These are phyloP conservation scores for Diatrype stigma DNA, from an alignment of 2,329 filamentous ascomycete species.

Conservation along the genomic window DNA sequence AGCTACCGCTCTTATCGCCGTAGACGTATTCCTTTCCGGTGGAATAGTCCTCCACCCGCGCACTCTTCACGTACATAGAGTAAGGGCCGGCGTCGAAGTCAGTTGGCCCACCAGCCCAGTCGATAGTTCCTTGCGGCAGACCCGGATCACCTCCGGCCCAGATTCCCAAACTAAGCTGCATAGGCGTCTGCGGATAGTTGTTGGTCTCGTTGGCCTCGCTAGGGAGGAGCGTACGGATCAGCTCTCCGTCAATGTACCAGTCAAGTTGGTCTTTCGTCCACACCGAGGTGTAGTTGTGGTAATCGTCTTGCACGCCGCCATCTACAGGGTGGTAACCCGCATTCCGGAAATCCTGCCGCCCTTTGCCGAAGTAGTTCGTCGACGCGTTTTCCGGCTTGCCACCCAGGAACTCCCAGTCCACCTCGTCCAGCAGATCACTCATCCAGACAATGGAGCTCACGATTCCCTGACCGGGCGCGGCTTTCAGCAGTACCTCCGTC, in stretches of 20 bases:
- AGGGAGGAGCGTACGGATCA: constrained; percentile 60
- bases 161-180: constrained; percentile 64
- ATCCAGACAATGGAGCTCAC: constrained; percentile 80
- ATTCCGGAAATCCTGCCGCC: constrained; percentile 58
- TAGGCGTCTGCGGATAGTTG: constrained; percentile 73
- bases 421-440: constrained; percentile 80
- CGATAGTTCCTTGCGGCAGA: constrained; percentile 52
- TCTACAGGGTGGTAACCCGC: constrained; percentile 55
- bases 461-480: constrained; percentile 69
- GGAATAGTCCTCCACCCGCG: constrained; percentile 52
- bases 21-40: constrained; percentile 63
- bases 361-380: constrained; percentile 79
- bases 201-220: constrained; percentile 57
- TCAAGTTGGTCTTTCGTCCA: constrained; percentile 66
- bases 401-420: constrained; percentile 82
- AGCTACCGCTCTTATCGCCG: constrained; percentile 56
- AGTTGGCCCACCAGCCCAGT: constrained; percentile 68
- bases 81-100: constrained; percentile 64
- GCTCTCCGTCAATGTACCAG: constrained; percentile 66
- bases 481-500: constrained; percentile 74
- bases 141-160: constrained; percentile 59
- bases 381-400: constrained; percentile 58
- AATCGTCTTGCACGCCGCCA: constrained; percentile 52
- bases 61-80: constrained; percentile 68
- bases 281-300: constrained; percentile 71